A percentile compares a stretch with the other conserved stretches of the same genome.
Evolutionary conservation across 352 stramenopile genomes (phyloP).

Genomic region (Aphanomyces stellatus): DNA sequence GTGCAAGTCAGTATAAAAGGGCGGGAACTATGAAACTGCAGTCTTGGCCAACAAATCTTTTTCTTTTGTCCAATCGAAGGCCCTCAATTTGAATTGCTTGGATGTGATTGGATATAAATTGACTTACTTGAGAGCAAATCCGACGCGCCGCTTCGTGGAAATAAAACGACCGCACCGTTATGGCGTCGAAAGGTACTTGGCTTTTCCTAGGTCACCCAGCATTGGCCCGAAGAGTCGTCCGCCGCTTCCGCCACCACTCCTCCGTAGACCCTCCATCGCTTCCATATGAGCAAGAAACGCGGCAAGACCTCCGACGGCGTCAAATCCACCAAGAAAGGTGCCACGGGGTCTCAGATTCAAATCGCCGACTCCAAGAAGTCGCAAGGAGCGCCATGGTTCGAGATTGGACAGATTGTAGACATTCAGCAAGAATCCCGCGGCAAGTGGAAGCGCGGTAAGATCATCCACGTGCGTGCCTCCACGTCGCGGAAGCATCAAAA

Average conservation of each 20-base stretch:
- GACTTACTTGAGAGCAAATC: background rate
- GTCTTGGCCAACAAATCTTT: too few relatives aligned
- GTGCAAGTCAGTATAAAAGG: too few relatives aligned
- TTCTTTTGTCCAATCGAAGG: too few relatives aligned
- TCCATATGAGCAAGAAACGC: background rate
- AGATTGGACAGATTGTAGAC: conserved; percentile 11
- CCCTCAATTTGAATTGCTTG: too few relatives aligned
- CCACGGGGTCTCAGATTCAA: background rate
- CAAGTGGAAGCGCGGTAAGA: conserved; percentile 19
- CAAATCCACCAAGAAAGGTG: background rate
- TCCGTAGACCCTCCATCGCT: background rate
- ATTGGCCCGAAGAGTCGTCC: background rate
- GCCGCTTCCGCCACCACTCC: background rate
- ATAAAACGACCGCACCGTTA: conserved; percentile 2
- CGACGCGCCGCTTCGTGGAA: conserved; percentile 3
- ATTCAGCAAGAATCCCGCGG: conserved; percentile 14
- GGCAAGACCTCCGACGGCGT: background rate
- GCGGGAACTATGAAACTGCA: too few relatives aligned
- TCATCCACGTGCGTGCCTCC: background rate
- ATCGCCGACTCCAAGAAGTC: background rate
- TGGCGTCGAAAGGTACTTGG: background rate
- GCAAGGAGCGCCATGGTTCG: background rate
- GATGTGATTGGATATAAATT: background rate
- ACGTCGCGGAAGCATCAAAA: background rate
- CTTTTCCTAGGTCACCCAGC: conserved; percentile 7